Conservation (phyloP, 1,284 basidiomycete species). For the Papiliotrema laurentii region DNA sequence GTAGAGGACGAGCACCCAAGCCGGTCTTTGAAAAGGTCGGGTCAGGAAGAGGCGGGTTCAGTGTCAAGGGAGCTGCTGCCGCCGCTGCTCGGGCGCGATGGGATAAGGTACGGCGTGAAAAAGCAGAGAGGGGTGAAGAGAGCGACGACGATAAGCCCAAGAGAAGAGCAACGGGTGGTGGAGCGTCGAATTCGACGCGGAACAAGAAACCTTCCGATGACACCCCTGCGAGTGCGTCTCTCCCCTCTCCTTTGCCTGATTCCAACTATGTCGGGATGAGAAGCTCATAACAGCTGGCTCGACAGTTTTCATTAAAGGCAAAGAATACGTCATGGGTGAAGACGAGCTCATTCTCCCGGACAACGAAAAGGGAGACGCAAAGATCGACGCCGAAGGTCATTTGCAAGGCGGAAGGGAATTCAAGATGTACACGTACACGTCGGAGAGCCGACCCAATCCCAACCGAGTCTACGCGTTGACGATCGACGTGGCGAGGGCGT, state of each 20-base stretch:
- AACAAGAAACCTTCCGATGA: conserved; percentile 20
- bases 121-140: conserved; percentile 39
- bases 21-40: conserved; percentile 28
- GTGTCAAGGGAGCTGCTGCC: conserved; percentile 43
- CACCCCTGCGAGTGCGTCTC: conserved; percentile 19
- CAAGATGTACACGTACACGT: conserved; percentile 80
- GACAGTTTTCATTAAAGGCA: conserved; percentile 57
- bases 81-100: conserved; percentile 44
- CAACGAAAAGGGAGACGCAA: conserved; percentile 82
- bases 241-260: conserved; percentile 1
- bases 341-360: conserved; percentile 83
- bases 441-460: conserved; percentile 70
- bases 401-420: conserved; percentile 81
- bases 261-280: neutral
- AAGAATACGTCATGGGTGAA: conserved; percentile 71
- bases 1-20: conserved; percentile 17
- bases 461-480: conserved; percentile 88
- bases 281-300: conserved; percentile 15
- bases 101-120: conserved; percentile 40
- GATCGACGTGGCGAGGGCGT: conserved; percentile 92
- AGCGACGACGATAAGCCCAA: conserved; percentile 19
- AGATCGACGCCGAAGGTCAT: conserved; percentile 80
- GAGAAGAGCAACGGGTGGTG: conserved; percentile 1
- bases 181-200: neutral
- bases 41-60: conserved; percentile 43